Evolutionary conservation across 768 basidiomycete species (phyloP).

Genomic region (Kwoniella shandongensis): DNA sequence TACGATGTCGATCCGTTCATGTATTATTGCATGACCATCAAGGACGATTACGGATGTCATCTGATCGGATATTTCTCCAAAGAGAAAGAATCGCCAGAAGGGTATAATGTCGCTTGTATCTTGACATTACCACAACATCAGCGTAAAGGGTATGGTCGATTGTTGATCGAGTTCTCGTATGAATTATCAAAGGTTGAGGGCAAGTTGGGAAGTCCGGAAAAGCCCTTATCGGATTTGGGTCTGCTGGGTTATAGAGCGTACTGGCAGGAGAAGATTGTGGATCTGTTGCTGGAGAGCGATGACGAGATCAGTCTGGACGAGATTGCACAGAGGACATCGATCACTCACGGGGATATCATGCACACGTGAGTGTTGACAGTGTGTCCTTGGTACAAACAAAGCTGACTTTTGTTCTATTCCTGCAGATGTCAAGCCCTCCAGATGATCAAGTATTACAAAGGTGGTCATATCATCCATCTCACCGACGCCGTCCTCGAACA

Average conservation of each 20-base stretch:
- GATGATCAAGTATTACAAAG: conserved; percentile 94
- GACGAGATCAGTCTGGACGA: conserved; percentile 90
- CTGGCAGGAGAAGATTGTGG: conserved; percentile 96
- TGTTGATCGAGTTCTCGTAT: conserved; percentile 97
- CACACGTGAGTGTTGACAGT: conserved; percentile 80
- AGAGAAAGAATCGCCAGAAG: conserved; percentile 97
- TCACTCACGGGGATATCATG: conserved; percentile 94
- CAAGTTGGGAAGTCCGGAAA: conserved; percentile 95
- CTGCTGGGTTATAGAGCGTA: conserved; percentile 90
- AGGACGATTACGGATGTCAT: conserved; percentile 88
- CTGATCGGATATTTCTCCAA: conserved; percentile 98
- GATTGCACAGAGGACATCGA: conserved; percentile 90
- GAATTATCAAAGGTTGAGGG: conserved; percentile 94
- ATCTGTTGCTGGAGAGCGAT: conserved; percentile 71
- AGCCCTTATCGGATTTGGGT: conserved; percentile 92
- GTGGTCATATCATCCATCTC: conserved; percentile 86
- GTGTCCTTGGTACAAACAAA: background rate
- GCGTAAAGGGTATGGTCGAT: conserved; percentile 89
- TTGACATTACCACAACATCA: conserved; percentile 98
- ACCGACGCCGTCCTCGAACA: conserved; percentile 88
- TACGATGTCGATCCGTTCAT: conserved; percentile 99
- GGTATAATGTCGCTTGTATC: conserved; percentile 98
- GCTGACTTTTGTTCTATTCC: background rate
- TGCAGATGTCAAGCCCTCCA: conserved; percentile 86
- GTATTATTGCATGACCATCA: conserved; percentile 97